A percentile compares a stretch with the other conserved stretches of the same genome.
These are phyloP conservation scores for Phanerochaete carnosa DNA, from an alignment of 768 basidiomycete species.

Conservation along the genomic window DNA sequence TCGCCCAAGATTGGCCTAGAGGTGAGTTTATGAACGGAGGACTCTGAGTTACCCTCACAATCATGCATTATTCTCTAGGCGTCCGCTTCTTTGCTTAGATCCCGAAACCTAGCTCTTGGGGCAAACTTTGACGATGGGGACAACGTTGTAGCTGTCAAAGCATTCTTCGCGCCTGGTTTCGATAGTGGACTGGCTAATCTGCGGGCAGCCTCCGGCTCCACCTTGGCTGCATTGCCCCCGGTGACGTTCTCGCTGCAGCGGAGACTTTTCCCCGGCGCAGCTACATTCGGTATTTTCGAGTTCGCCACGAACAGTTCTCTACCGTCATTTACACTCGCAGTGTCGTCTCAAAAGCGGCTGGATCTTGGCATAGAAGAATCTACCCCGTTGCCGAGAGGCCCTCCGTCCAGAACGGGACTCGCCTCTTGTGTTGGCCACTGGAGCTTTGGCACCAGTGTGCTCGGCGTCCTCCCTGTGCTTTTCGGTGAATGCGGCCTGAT, in stretches of 20 bases:
- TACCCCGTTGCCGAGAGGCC: background rate
- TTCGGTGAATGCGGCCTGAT: conserved; percentile 49
- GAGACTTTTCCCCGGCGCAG: conserved; percentile 47
- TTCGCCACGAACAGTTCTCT: conserved; percentile 34
- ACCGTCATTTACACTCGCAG: conserved; percentile 41
- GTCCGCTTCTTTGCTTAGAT: conserved; percentile 37
- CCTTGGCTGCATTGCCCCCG: conserved; percentile 31
- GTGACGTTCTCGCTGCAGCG: conserved; percentile 44
- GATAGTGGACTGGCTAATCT: background rate
- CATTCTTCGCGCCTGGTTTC: conserved; percentile 30
- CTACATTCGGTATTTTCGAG: conserved; percentile 43
- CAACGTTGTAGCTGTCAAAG: conserved; percentile 40
- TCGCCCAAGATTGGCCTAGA: conserved; percentile 55
- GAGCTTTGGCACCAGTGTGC: conserved; percentile 47
- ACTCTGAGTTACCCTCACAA: background rate
- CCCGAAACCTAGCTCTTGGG: conserved; percentile 32
- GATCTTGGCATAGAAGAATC: conserved; percentile 26
- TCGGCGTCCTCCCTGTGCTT: conserved; percentile 44
- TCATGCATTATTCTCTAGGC: background rate
- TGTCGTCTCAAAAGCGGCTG: conserved; percentile 24
- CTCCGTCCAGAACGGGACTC: conserved; percentile 51
- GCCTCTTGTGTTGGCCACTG: conserved; percentile 43
- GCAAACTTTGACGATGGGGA: conserved; percentile 48
- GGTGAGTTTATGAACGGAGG: conserved; percentile 19
- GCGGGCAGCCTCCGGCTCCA: background rate